These are phyloP conservation scores for Zizania latifolia DNA, from an alignment of 176 grass and related monocot species.

Conservation along the genomic window DNA sequence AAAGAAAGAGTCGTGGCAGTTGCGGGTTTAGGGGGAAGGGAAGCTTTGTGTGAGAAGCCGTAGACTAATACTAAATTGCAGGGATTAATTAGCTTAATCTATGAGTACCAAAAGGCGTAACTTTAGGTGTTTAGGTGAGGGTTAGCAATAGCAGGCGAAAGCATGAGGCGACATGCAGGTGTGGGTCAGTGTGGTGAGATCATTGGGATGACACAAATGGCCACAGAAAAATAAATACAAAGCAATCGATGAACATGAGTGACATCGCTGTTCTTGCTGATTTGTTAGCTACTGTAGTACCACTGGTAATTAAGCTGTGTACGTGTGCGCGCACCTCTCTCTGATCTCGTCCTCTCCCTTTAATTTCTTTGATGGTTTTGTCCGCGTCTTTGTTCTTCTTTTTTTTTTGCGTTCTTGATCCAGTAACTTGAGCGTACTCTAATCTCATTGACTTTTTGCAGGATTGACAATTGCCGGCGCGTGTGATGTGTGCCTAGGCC, in stretches of 20 bases:
- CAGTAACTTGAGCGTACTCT: neutral
- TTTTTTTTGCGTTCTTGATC: neutral
- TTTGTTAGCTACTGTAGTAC: neutral
- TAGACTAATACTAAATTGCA: no score
- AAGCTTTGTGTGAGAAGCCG: conserved; percentile 47
- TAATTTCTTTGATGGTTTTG: neutral
- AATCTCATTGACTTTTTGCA: conserved; percentile 20
- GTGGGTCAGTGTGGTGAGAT: no score
- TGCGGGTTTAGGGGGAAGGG: conserved; percentile 15
- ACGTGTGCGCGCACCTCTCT: neutral
- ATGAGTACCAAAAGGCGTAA: no score
- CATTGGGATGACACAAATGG: neutral
- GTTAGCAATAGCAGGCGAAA: no score
- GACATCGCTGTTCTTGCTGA: neutral
- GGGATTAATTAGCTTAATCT: no score
- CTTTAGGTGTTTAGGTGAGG: no score
- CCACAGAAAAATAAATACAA: neutral
- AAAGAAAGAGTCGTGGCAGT: conserved; percentile 3
- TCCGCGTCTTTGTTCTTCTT: neutral
- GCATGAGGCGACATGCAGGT: no score
- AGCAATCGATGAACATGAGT: neutral
- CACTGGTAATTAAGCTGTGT: conserved; percentile 8
- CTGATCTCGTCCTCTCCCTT: no score
- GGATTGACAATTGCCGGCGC: conserved; percentile 3
- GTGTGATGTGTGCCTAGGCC: neutral